These are phyloP conservation scores for Phlebiopsis flavidoalba DNA, from an alignment of 768 basidiomycete genomes.

Conservation along the genomic window DNA sequence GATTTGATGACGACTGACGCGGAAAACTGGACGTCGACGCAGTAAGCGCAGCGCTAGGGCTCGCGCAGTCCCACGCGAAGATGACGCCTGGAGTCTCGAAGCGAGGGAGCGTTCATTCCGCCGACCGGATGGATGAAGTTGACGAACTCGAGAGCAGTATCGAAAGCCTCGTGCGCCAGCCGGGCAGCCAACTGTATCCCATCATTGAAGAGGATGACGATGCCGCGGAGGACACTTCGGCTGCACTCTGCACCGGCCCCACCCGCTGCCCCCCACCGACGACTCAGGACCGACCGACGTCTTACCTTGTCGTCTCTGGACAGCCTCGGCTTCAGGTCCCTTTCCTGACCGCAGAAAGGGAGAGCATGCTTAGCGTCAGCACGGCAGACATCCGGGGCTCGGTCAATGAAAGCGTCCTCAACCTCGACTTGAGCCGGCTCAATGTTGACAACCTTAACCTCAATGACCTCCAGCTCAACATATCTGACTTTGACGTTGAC, in stretches of 20 bases:
- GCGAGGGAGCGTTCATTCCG: not conserved
- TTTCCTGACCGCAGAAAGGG: not conserved
- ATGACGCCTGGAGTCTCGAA: not conserved
- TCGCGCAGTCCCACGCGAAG: constrained; percentile 7
- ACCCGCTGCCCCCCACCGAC: not conserved
- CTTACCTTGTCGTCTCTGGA: not conserved
- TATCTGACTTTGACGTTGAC: not conserved
- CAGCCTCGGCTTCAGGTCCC: not conserved
- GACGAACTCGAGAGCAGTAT: not conserved
- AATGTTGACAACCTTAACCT: not conserved
- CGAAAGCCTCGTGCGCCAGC: constrained; percentile 9
- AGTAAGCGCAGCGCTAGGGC: constrained; percentile 20
- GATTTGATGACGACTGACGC: constrained; percentile 17
- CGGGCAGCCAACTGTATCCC: constrained; percentile 19
- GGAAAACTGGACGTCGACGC: constrained; percentile 25
- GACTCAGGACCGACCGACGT: not conserved
- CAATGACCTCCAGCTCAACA: not conserved
- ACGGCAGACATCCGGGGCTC: constrained; percentile 3
- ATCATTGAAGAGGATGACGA: constrained; percentile 22
- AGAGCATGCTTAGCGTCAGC: not conserved
- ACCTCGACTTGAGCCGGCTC: not conserved
- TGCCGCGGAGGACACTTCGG: not conserved
- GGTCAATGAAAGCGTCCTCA: constrained; percentile 3
- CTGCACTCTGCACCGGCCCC: not conserved
- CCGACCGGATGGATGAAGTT: not conserved